Evolutionary conservation across 1,139 yeast genomes (phyloP), one percentile per base, ranked within the genome.

Genomic region (Lodderomyces parapsilosis): DNA sequence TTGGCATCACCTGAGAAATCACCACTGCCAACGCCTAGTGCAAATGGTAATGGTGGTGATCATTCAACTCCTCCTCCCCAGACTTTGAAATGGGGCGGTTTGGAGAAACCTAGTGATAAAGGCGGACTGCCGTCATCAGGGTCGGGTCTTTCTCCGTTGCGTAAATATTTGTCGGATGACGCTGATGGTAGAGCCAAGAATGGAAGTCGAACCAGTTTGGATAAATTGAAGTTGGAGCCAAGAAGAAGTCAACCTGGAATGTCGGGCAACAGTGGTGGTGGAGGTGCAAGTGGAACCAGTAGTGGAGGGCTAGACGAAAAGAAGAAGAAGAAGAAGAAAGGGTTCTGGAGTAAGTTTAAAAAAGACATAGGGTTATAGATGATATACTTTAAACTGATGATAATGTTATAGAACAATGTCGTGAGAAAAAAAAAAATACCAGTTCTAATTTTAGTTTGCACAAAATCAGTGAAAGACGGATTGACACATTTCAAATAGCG

Each of bases 211-310:
- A 23, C 30, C 10, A 24, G 40, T 7, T 15, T 39, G n/a, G 67
- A 57, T 18, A 60, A 70, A 15, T 75, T 71, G 2, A 54, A 39
- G 13, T 48, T 65, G 34, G 71, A 65, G 50, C 74, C 76, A 1
- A 52, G 59, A 25, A 67, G 66, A 45, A 69, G 76, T 6, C 76
- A 70, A 46, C 77, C 77, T 1, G 37, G 28, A 13, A 23, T 23
- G 28, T 20, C 37, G 7, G 24, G 28, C 3, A 8, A 33, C 13
- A 6, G 17, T 8, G 18, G 37, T 2, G 28, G 27, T 20, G 18
- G 27, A 13, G 9, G 17, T 8, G 18, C 28, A 2, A 19, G 27
- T 20, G 18, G 27, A 13, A 13, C 13, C 15, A 11, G 33, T 32
- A 9, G 20, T 13, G 22, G 9, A 11, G 18, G 17, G 17, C n/a